Percentiles rank a stretch among this genome's conserved stretches.
Evolutionary conservation across 345 rosid species (phyloP).

Genomic region (Cochlearia excelsa): DNA sequence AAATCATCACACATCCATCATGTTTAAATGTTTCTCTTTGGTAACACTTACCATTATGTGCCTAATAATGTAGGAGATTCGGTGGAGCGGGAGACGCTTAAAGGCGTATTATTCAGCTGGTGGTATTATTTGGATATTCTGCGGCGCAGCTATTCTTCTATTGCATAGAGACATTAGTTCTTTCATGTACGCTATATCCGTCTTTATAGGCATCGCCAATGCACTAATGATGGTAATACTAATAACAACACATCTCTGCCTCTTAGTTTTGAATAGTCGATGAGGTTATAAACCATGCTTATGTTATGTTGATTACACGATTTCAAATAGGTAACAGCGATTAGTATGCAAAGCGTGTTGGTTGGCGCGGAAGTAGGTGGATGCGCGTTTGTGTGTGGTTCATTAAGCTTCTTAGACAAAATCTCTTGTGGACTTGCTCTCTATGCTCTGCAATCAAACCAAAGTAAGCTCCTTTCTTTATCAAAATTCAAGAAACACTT

Average conservation of each 20-base stretch:
- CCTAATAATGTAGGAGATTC: constrained; percentile 57
- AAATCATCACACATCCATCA: constrained; percentile 11
- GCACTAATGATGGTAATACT: constrained; percentile 70
- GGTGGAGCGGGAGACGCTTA: constrained; percentile 74
- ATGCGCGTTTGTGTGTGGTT: constrained; percentile 93
- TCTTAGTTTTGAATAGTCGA: neutral
- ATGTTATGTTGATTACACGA: neutral
- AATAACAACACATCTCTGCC: constrained; percentile 16
- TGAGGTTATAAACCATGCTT: neutral
- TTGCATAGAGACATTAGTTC: constrained; percentile 57
- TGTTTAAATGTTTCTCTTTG: constrained; percentile 4
- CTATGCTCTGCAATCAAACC: constrained; percentile 78
- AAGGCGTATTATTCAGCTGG: constrained; percentile 86
- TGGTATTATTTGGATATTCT: constrained; percentile 78
- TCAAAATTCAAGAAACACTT: neutral
- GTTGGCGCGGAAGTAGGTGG: constrained; percentile 80
- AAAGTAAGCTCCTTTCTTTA: constrained; percentile 51
- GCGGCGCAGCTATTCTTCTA: constrained; percentile 67
- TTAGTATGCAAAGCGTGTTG: constrained; percentile 88
- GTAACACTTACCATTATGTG: neutral
- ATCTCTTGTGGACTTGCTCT: constrained; percentile 83
- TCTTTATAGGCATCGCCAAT: constrained; percentile 76
- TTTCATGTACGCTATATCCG: constrained; percentile 60
- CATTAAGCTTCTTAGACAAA: constrained; percentile 90
- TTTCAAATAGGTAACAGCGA: constrained; percentile 63